phyloP scores from a whole-genome alignment of 1,139 yeast species.

The Suhomyces wounanorum region DNA sequence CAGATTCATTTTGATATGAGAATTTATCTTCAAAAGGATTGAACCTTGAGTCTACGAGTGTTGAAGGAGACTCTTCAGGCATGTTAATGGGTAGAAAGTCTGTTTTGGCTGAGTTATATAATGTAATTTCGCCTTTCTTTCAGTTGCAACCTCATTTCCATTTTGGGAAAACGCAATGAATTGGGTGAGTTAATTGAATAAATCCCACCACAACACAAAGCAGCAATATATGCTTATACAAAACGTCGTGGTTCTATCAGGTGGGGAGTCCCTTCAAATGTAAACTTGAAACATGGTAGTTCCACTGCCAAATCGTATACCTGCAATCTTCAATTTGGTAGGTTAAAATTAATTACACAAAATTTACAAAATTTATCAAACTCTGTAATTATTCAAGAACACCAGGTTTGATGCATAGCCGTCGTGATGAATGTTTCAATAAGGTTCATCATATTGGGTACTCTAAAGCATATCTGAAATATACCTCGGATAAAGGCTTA shows the following conservation, averaged over 20 bases:
- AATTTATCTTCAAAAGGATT: slow-evolving; percentile 7
- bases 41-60: slow-evolving; percentile 5
- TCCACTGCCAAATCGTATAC: no score
- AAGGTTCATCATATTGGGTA: no score
- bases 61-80: background rate
- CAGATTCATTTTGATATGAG: background rate
- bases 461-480: background rate
- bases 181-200: background rate
- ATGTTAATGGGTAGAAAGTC: background rate
- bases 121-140: background rate
- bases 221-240: no score
- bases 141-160: slow-evolving; percentile 13
- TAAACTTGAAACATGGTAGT: no score
- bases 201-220: background rate
- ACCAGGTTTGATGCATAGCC: no score
- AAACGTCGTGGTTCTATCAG: no score
- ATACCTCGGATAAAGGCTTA: background rate
- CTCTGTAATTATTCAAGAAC: no score
- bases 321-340: no score
- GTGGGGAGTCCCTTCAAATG: no score
- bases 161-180: slow-evolving; percentile 14
- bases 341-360: no score
- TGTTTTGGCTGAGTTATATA: background rate
- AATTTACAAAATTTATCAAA: no score
- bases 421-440: no score